Base-by-base conservation (phyloP, 768 basidiomycete genomes). In the Mycena maculata region DNA sequence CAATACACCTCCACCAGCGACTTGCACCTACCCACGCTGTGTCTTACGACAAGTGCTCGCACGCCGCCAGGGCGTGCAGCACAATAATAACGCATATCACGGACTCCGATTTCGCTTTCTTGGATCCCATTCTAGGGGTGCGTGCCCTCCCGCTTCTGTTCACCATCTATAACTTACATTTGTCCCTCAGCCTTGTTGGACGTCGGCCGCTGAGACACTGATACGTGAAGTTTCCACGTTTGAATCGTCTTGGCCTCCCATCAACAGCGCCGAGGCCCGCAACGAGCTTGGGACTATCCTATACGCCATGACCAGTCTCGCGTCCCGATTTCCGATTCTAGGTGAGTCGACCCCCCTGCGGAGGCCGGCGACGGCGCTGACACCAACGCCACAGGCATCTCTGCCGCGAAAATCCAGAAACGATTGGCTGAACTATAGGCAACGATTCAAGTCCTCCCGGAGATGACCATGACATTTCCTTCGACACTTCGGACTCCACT, bases 51-150 rank as follows among this genome's bases (percentile, higher is more conserved):
- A 92, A 92, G 76, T 90, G 90, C 67, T 79, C 89, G 48, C 84
- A 81, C 41, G 89, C 91, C 28, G 90, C 92, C 22, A 84, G 87
- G 57, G 80, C 86, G 38, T 86, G 87, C 67, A 84, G 87, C 56
- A 79, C 85, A 42, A 78, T 93, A 72, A 84, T 89, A 73, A 89
- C 88, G 71, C 86, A 87, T 66, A 81, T 92, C 60, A 76, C 83
- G 27, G 90, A 92, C 27, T 76, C 84, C 70, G 91, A 93, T 71
- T 90, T 87, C 68, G 84, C 86, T 41, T 90, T 87, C 76, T 83
- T 93, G n/a, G 92, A 94, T 78, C 92, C 92, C 27, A 87, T 93
- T 68, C 83, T 93, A 67, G 91, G 89, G 56, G 92, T 93, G 81
- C 69, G 90, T 79, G 53, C 41, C 41, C 48, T 67, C 45, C 47